Evolutionary conservation across 805 yeast genomes (phyloP).

Genomic region (Metschnikowia dekortorum): DNA sequence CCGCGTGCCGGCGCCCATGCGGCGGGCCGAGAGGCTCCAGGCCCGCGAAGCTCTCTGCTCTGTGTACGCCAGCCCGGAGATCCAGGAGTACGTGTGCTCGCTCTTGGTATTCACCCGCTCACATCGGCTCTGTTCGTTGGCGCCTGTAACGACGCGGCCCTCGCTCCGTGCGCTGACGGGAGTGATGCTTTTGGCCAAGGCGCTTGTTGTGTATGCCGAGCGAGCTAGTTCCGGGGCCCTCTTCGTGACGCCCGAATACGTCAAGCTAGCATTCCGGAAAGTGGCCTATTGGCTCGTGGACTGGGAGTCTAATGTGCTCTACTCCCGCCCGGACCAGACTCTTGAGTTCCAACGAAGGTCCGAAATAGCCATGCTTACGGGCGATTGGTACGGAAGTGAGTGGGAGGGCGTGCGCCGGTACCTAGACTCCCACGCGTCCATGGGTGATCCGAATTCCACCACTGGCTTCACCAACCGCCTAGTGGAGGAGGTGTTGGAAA

Average conservation of each 20-base stretch:
- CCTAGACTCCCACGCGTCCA: conserved; percentile 18
- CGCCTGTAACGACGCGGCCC: conserved; percentile 33
- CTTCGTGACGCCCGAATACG: conserved; percentile 36
- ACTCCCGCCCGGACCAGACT: conserved; percentile 4
- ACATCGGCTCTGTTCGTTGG: conserved; percentile 37
- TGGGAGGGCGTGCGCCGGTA: conserved; percentile 30
- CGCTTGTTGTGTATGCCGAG: conserved; percentile 22
- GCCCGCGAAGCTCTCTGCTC: conserved; percentile 6
- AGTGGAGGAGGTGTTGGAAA: conserved; percentile 32
- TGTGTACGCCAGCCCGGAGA: conserved; percentile 32
- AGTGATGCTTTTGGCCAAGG: conserved; percentile 24
- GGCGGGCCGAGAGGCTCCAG: background rate
- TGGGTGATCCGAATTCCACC: conserved; percentile 21
- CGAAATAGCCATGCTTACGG: conserved; percentile 33
- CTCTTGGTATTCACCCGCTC: conserved; percentile 33
- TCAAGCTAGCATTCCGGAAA: conserved; percentile 35
- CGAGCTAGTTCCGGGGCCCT: background rate
- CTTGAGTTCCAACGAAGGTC: conserved; percentile 17
- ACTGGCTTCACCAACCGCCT: conserved; percentile 32
- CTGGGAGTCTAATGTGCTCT: conserved; percentile 32
- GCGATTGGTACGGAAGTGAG: conserved; percentile 44
- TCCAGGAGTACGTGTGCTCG: conserved; percentile 34
- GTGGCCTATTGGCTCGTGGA: conserved; percentile 42
- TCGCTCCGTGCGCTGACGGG: conserved; percentile 30
- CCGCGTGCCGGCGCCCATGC: background rate